Conservation (phyloP, 345 rosid genomes). For the Garcia nutans region DNA sequence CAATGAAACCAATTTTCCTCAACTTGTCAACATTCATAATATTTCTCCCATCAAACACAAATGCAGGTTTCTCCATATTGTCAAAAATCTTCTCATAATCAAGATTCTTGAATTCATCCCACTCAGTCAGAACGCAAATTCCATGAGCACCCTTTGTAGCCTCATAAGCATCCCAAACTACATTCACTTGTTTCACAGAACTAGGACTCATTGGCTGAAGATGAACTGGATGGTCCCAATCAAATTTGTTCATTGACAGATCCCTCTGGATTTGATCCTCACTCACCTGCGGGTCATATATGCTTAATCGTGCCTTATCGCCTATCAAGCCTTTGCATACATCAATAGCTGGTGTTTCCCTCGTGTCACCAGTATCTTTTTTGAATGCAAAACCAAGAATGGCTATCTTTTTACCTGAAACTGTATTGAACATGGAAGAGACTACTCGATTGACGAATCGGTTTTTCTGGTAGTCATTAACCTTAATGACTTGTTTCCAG, state of each 20-base stretch:
- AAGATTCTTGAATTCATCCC: slow-evolving; percentile 27
- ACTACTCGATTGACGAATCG: slow-evolving; percentile 21
- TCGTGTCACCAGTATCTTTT: slow-evolving; percentile 22
- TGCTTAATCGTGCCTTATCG: slow-evolving; percentile 15
- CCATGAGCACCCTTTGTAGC: slow-evolving; percentile 28
- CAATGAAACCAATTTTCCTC: slow-evolving; percentile 28
- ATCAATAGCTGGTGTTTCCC: slow-evolving; percentile 26
- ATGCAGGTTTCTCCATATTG: slow-evolving; percentile 29
- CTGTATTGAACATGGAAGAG: slow-evolving; percentile 23
- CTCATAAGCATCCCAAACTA: slow-evolving; percentile 24
- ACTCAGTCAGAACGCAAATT: slow-evolving; percentile 18
- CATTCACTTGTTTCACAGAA: slow-evolving; percentile 7
- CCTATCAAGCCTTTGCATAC: slow-evolving; percentile 25
- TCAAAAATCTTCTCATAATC: slow-evolving; percentile 26
- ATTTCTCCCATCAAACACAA: slow-evolving; percentile 25
- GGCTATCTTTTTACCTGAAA: slow-evolving; percentile 21
- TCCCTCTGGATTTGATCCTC: slow-evolving; percentile 20
- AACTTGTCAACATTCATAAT: slow-evolving; percentile 18
- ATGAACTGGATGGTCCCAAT: slow-evolving; percentile 25
- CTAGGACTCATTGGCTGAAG: slow-evolving; percentile 20
- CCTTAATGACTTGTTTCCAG: slow-evolving; percentile 27
- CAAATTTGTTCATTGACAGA: slow-evolving; percentile 19
- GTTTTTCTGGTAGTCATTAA: slow-evolving; percentile 22
- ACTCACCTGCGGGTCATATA: slow-evolving; percentile 19
- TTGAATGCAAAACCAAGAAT: slow-evolving; percentile 22